Evolutionary conservation across 1,284 basidiomycete genomes (phyloP).

Genomic region (Grifola frondosa): DNA sequence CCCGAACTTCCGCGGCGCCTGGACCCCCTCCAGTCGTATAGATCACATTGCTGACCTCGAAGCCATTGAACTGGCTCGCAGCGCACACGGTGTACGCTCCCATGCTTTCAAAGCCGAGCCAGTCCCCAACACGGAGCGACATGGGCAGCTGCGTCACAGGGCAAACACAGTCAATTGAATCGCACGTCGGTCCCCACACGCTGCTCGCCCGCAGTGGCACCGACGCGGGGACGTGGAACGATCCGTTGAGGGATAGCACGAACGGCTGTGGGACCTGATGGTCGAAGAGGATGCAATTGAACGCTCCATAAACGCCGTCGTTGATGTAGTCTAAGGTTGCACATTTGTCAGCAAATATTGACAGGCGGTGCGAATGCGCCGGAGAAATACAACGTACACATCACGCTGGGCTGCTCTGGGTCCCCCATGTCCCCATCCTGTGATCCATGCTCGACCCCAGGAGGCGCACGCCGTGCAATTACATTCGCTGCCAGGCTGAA

Average conservation of each 20-base stretch:
- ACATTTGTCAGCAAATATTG: conserved; percentile 14
- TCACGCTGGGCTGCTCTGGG: conserved; percentile 63
- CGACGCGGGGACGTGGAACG: conserved; percentile 46
- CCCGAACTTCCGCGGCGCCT: conserved; percentile 37
- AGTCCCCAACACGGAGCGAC: conserved; percentile 69
- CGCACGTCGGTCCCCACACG: conserved; percentile 75
- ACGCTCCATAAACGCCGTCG: conserved; percentile 97
- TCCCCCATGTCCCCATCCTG: conserved; percentile 30
- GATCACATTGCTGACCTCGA: conserved; percentile 42
- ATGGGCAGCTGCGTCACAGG: conserved; percentile 47
- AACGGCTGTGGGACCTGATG: conserved; percentile 75
- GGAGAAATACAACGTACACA: conserved; percentile 63
- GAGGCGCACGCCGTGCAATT: conserved; percentile 81
- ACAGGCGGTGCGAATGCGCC: not conserved
- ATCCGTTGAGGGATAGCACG: conserved; percentile 49
- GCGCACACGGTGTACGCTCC: conserved; percentile 81
- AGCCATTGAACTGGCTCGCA: conserved; percentile 73
- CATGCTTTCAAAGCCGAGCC: conserved; percentile 78
- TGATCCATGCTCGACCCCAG: conserved; percentile 35
- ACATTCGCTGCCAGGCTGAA: conserved; percentile 94
- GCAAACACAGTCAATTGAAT: conserved; percentile 74
- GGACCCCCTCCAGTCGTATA: conserved; percentile 44
- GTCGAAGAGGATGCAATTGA: conserved; percentile 89
- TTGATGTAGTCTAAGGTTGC: conserved; percentile 85
- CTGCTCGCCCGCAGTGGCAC: conserved; percentile 50